Conservation (phyloP, 2,329 filamentous ascomycete species). For the Ilyonectria robusta region DNA sequence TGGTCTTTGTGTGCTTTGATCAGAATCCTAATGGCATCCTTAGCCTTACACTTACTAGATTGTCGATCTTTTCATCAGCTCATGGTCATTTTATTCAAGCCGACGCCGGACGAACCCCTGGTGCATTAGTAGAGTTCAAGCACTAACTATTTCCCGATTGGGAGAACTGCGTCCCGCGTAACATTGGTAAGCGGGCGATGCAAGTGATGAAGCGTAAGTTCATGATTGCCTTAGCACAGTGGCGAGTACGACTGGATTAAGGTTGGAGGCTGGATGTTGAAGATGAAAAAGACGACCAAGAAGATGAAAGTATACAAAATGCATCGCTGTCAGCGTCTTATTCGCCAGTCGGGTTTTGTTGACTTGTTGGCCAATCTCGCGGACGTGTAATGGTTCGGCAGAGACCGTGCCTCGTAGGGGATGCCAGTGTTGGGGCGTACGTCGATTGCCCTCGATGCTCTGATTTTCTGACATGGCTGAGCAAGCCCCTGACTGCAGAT, state of each 20-base stretch:
- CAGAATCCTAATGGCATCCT: too few species aligned
- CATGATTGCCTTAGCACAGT: not conserved
- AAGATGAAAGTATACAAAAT: conserved; percentile 20
- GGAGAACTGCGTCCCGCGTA: not conserved
- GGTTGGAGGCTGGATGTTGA: conserved; percentile 7
- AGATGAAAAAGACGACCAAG: conserved; percentile 19
- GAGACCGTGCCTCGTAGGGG: conserved; percentile 14
- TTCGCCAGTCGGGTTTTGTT: conserved; percentile 38
- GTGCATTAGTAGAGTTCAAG: too few species aligned
- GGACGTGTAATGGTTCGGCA: conserved; percentile 42
- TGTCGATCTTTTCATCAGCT: too few species aligned
- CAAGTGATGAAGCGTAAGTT: not conserved
- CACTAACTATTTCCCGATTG: not conserved
- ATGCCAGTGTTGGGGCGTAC: conserved; percentile 31
- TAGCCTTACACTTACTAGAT: too few species aligned
- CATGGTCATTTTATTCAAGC: too few species aligned
- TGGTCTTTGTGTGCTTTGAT: too few species aligned
- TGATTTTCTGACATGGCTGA: conserved; percentile 35
- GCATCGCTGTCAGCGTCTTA: conserved; percentile 26
- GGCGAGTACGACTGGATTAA: not conserved
- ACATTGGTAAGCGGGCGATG: not conserved
- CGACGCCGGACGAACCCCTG: too few species aligned
- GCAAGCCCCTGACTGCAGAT: conserved; percentile 5
- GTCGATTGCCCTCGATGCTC: conserved; percentile 36
- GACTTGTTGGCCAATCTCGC: conserved; percentile 35